phyloP scores from a whole-genome alignment of 805 yeast genomes.

The Torulaspora gathmanii region DNA sequence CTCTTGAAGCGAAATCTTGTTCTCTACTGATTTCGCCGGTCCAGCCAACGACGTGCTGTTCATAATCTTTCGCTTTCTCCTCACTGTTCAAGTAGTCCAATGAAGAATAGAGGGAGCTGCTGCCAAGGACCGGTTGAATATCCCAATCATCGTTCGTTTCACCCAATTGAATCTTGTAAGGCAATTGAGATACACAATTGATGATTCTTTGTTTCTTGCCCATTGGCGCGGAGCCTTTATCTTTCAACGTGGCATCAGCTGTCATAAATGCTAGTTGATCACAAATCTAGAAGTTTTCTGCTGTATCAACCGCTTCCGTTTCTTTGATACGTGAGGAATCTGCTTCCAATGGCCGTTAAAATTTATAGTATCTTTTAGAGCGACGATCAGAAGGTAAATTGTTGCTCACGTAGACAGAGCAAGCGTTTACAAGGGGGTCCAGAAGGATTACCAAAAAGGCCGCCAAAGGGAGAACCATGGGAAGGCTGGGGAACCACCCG shows the following conservation, averaged over 20 bases:
- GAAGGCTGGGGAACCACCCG: not conserved
- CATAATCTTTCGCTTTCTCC: constrained; percentile 69
- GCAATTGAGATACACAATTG: constrained; percentile 37
- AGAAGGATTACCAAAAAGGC: not conserved
- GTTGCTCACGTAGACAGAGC: constrained; percentile 1
- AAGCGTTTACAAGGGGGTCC: not conserved
- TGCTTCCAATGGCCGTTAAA: not conserved
- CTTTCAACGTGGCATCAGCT: not conserved
- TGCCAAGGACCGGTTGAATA: constrained; percentile 67
- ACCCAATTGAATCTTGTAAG: constrained; percentile 32
- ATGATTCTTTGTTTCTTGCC: constrained; percentile 31
- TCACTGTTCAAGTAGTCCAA: constrained; percentile 47
- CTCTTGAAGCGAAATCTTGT: constrained; percentile 8
- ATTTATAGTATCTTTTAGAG: constrained; percentile 1
- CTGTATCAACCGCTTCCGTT: too few species aligned
- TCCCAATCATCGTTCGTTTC: constrained; percentile 44
- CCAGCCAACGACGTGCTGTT: constrained; percentile 88
- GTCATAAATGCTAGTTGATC: not conserved
- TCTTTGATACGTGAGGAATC: not conserved
- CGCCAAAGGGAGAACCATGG: not conserved
- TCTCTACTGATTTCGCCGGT: constrained; percentile 69
- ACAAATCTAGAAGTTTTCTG: too few species aligned
- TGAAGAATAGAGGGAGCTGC: constrained; percentile 78
- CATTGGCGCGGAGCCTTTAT: not conserved
- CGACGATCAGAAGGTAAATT: not conserved